phyloP scores from a whole-genome alignment of 1,284 basidiomycete species.

The Ustilago loliicola region DNA sequence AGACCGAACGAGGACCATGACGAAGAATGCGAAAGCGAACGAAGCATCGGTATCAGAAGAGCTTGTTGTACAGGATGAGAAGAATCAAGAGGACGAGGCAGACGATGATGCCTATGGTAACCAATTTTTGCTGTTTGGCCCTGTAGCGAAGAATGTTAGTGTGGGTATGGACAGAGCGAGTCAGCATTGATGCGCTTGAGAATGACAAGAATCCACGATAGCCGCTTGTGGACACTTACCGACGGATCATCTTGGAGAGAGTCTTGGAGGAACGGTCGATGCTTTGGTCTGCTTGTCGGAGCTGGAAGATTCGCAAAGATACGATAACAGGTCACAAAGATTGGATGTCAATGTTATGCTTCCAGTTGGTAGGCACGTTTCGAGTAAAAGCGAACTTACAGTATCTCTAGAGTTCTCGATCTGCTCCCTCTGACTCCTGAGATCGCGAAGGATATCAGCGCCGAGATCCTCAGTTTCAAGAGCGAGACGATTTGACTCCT shows the following conservation, averaged over 20 bases:
- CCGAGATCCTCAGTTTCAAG: slow-evolving; percentile 97
- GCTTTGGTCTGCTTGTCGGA: slow-evolving; percentile 75
- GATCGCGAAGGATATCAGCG: slow-evolving; percentile 87
- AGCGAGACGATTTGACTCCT: slow-evolving; percentile 91
- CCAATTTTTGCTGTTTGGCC: slow-evolving; percentile 68
- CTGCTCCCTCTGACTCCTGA: slow-evolving; percentile 91
- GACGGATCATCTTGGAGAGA: slow-evolving; percentile 76
- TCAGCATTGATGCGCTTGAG: neutral
- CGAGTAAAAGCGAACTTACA: slow-evolving; percentile 72
- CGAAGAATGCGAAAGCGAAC: neutral
- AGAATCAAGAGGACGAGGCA: slow-evolving; percentile 69
- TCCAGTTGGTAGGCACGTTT: neutral
- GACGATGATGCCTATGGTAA: slow-evolving; percentile 65
- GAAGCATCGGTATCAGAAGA: slow-evolving; percentile 34
- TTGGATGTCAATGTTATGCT: neutral
- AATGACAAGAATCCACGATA: neutral
- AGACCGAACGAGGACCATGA: slow-evolving; percentile 6
- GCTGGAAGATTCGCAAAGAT: too few relatives aligned
- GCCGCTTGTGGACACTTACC: slow-evolving; percentile 71
- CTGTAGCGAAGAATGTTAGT: slow-evolving; percentile 37
- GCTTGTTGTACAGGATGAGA: slow-evolving; percentile 68
- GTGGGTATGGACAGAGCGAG: slow-evolving; percentile 4
- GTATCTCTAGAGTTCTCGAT: slow-evolving; percentile 93
- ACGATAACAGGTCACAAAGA: too few relatives aligned
- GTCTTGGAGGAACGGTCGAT: slow-evolving; percentile 76